A percentile compares a stretch with the other conserved stretches of the same genome.
These are phyloP conservation scores for Daphne laureola DNA, from an alignment of 441 rosid species.

Conservation along the genomic window DNA sequence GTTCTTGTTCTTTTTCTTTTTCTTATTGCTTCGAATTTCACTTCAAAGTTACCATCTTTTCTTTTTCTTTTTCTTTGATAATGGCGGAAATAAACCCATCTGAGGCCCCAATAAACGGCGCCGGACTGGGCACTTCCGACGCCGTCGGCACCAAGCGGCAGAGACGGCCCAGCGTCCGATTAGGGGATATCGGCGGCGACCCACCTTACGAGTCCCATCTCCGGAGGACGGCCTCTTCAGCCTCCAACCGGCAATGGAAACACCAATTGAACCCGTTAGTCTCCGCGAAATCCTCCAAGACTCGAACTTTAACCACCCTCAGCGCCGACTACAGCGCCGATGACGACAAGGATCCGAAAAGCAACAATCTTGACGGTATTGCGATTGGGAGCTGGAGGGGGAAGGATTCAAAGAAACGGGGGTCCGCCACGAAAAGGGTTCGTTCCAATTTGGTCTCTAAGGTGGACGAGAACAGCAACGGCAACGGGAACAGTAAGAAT, in stretches of 20 bases:
- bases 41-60: background rate
- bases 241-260: conserved; percentile 31
- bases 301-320: conserved; percentile 57
- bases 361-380: conserved; percentile 36
- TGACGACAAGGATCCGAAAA: conserved; percentile 33
- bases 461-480: conserved; percentile 30
- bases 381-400: conserved; percentile 67
- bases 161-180: conserved; percentile 82
- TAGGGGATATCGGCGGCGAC: conserved; percentile 88
- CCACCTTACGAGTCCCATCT: conserved; percentile 45
- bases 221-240: conserved; percentile 16
- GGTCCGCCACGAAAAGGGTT: conserved; percentile 37
- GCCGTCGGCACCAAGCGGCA: conserved; percentile 58
- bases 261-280: conserved; percentile 20
- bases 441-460: conserved; percentile 60
- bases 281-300: conserved; percentile 39
- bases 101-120: conserved; percentile 38
- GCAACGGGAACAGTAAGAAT: conserved; percentile 8
- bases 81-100: conserved; percentile 47
- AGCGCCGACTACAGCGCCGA: conserved; percentile 26
- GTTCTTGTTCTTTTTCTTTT: no score
- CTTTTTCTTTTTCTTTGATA: background rate
- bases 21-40: background rate
- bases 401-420: conserved; percentile 46
- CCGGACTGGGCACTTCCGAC: conserved; percentile 34